phyloP scores from a whole-genome alignment of 2,329 filamentous ascomycete species.

The Pseudopyricularia javanii region DNA sequence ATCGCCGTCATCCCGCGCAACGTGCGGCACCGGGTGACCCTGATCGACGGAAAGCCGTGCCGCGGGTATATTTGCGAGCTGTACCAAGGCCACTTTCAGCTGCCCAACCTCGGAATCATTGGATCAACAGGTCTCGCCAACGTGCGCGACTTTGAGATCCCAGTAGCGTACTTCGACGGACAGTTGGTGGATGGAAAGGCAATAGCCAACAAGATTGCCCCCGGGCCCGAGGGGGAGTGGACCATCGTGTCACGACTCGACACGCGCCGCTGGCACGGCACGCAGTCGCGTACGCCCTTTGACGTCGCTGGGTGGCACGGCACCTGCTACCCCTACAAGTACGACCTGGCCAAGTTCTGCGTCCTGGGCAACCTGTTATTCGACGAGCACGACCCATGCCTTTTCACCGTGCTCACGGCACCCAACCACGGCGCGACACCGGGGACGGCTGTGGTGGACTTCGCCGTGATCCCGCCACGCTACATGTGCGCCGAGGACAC shows the following conservation, averaged over 20 bases:
- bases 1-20: constrained; percentile 67
- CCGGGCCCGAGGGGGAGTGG: too few relatives aligned
- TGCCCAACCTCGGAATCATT: constrained; percentile 63
- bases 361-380: constrained; percentile 61
- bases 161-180: constrained; percentile 56
- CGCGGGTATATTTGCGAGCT: constrained; percentile 67
- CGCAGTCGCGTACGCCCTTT: constrained; percentile 60
- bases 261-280: constrained; percentile 51
- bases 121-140: constrained; percentile 67
- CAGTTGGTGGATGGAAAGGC: too few relatives aligned
- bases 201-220: constrained; percentile 28
- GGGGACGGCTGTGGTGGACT: too few relatives aligned
- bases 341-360: constrained; percentile 68
- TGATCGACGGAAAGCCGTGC: constrained; percentile 47
- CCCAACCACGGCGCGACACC: too few relatives aligned
- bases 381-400: constrained; percentile 68
- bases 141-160: constrained; percentile 62
- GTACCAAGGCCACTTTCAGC: constrained; percentile 58
- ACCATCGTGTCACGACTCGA: constrained; percentile 54
- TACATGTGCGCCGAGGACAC: too few relatives aligned
- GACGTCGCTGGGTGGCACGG: constrained; percentile 75
- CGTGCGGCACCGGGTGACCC: constrained; percentile 59
- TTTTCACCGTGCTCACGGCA: constrained; percentile 63
- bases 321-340: constrained; percentile 72
- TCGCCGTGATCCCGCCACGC: too few relatives aligned